Evolutionary conservation across 768 basidiomycete genomes (phyloP).

Genomic region (Hemileccinum impolitum): DNA sequence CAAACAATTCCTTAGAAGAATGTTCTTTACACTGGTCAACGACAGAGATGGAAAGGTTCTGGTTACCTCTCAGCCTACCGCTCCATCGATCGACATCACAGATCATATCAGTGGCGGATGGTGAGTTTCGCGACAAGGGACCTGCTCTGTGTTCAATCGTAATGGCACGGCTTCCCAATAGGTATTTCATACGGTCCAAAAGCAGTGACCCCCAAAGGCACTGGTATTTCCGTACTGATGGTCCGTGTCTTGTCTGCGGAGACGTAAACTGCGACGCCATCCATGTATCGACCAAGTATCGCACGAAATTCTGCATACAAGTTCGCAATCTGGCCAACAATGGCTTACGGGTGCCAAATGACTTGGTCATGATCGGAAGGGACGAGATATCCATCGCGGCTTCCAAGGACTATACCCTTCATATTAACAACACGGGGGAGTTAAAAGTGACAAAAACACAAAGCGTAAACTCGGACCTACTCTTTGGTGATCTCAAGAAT

Average conservation of each 20-base stretch:
- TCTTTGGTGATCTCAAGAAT: neutral
- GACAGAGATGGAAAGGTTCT: neutral
- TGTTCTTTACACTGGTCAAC: conserved; percentile 3
- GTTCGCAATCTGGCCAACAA: neutral
- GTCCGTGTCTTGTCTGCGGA: conserved; percentile 3
- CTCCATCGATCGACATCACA: neutral
- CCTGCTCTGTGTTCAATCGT: neutral
- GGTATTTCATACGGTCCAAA: conserved; percentile 5
- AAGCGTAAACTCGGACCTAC: neutral
- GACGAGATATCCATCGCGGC: conserved; percentile 4
- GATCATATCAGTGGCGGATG: conserved; percentile 6
- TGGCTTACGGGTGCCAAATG: neutral
- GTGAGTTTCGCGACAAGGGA: neutral
- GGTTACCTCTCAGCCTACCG: too few species aligned
- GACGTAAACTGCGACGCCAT: neutral
- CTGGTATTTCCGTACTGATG: conserved; percentile 1
- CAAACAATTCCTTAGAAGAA: neutral
- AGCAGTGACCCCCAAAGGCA: neutral
- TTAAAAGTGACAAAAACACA: neutral
- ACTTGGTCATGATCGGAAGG: conserved; percentile 1
- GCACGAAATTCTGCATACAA: conserved; percentile 1
- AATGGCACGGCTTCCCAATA: neutral
- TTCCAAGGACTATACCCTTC: neutral
- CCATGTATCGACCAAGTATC: conserved; percentile 3
- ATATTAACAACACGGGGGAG: neutral